A percentile compares a stretch with the other conserved stretches of the same genome.
Evolutionary conservation across 192 early-diverging fungal species (phyloP).

Genomic region (Coemansia javaensis): DNA sequence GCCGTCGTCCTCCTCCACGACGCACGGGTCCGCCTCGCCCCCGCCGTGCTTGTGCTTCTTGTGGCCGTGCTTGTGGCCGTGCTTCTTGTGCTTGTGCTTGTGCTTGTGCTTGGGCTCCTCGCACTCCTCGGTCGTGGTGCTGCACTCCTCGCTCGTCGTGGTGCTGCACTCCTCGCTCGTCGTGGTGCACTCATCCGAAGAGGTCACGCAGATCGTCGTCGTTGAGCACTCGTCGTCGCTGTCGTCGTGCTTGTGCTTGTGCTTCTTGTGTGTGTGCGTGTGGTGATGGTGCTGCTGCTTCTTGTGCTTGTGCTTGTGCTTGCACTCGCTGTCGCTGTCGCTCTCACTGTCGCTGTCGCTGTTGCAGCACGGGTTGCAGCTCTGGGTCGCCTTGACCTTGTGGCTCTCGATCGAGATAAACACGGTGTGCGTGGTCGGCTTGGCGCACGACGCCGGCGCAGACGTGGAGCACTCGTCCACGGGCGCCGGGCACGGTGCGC

Average conservation of each 20-base stretch:
- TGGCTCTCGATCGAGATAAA: conserved; percentile 41
- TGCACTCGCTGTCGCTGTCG: conserved; percentile 8
- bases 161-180: conserved; percentile 1
- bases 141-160: conserved; percentile 4
- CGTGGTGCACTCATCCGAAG: too few species aligned
- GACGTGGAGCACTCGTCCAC: not conserved
- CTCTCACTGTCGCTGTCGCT: conserved; percentile 16
- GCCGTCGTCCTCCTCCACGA: conserved; percentile 11
- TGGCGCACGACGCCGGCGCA: not conserved
- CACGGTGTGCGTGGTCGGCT: conserved; percentile 26
- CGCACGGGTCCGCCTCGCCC: conserved; percentile 3
- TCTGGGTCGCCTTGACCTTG: conserved; percentile 3
- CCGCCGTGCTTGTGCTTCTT: not conserved
- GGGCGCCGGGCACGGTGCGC: not conserved
- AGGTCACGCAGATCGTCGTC: not conserved
- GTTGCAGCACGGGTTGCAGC: conserved; percentile 6
- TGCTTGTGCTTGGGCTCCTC: conserved; percentile 8
- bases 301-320: conserved; percentile 12
- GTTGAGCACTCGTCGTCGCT: not conserved
- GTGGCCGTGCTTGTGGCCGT: conserved; percentile 6
- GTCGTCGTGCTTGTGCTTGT: conserved; percentile 12
- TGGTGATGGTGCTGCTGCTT: too few species aligned
- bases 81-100: conserved; percentile 30
- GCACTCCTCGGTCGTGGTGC: not conserved
- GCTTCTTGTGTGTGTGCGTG: conserved; percentile 3